A percentile compares a stretch with the other conserved stretches of the same genome.
Evolutionary conservation across 2,329 filamentous ascomycete species (phyloP).

Genomic region (Aspergillus fumigatiaffinis): DNA sequence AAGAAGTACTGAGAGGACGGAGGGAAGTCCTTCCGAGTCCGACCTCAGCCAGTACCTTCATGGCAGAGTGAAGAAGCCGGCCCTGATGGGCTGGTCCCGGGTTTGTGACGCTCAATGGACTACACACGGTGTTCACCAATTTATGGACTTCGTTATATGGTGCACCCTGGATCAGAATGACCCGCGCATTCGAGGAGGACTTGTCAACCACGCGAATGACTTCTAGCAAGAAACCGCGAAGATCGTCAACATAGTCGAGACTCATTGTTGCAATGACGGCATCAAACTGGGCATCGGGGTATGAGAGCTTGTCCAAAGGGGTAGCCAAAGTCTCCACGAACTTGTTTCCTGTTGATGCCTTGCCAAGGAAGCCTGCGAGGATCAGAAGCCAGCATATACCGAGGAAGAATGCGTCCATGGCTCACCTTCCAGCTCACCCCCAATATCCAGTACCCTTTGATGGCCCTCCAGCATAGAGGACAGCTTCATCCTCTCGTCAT

Average conservation of each 20-base stretch:
- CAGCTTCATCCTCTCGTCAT: not conserved
- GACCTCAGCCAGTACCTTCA: not conserved
- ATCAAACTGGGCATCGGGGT: not conserved
- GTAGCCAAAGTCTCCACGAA: not conserved
- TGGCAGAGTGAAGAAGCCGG: not conserved
- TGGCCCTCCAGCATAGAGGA: not conserved
- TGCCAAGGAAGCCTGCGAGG: not conserved
- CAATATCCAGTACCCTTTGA: not conserved
- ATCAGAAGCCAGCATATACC: not conserved
- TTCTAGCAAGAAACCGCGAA: not conserved
- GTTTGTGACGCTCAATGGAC: not conserved
- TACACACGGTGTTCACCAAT: not conserved
- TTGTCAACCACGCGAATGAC: not conserved
- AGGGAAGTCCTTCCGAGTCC: not conserved
- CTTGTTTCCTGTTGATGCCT: not conserved
- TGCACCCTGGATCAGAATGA: slow-evolving; percentile 4
- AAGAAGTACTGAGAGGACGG: not conserved
- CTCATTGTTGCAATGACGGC: not conserved
- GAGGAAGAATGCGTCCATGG: not conserved
- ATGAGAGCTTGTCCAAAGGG: not conserved
- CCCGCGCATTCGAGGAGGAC: not conserved
- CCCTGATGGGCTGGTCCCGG: slow-evolving; percentile 2
- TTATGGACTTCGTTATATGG: slow-evolving; percentile 2
- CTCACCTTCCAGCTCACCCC: not conserved
- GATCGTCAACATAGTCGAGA: not conserved